Base-by-base conservation (phyloP, 1,139 yeast species). In the Nakaseomyces kungkrabaensis region DNA sequence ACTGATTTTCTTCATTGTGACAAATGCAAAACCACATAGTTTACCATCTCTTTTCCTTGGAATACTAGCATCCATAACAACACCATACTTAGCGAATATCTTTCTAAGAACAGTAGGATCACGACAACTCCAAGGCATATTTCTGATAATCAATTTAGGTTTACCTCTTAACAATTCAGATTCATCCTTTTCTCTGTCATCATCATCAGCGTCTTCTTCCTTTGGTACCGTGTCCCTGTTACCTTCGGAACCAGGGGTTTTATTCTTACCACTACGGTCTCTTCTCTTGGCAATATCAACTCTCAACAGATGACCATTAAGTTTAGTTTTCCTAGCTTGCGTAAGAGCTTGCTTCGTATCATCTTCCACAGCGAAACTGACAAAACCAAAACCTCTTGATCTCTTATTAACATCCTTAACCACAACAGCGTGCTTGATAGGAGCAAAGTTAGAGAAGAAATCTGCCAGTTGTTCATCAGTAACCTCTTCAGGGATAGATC, bases 331-430 rank as follows among this genome's bases (percentile, higher is more conserved):
- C 61, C 79, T 75, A n/a, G 90, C 72, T 55, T 81, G 79, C 10
- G 74, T 79, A 55, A 89, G 72, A 0, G 97, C 97, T 40, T 77
- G 72, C 45, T 78, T 67, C 0, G 97, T 86, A 65, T 94, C 98
- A 47, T 87, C 96, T 55, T 87, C 90, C 52, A 78, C 72, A 2
- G 87, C 80, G 67, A 94, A 92, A 45, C 95, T 84, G 17, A 89
- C 98, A 68, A 94, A 94, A 6, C 98, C 99, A 68, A 89, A 94
- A 1, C 98, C 97, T 67, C 94, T 78, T 4, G 96, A 86, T 38
- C 70, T 66, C 36, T 85, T 78, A 46, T 84, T 80, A 11, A 75
- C 72, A 65, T 92, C 96, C 45, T 76, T 85, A 26, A 94, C 98
- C 47, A 92, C 78, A 47, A 89, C 94, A 4, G 97, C 96, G 68